Evolutionary conservation across 495 filamentous ascomycete genomes (phyloP).

Genomic region (Aspergillus incahuasiensis): DNA sequence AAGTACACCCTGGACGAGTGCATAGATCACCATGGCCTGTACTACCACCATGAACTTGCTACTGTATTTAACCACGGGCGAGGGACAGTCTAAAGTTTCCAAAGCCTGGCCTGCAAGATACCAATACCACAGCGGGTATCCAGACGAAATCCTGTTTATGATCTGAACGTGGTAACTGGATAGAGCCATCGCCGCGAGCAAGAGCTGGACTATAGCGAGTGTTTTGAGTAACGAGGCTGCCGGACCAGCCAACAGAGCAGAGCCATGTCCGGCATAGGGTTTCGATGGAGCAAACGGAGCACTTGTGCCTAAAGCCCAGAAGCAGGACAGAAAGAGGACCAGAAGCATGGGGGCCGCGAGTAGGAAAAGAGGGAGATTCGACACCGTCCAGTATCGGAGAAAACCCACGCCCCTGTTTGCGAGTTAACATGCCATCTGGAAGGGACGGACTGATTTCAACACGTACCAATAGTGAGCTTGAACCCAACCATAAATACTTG

Average conservation of each 20-base stretch:
- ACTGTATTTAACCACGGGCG: constrained; percentile 16
- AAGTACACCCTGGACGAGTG: constrained; percentile 70
- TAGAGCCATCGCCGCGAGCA: constrained; percentile 63
- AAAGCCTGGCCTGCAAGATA: constrained; percentile 53
- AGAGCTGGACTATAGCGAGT: constrained; percentile 62
- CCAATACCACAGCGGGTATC: constrained; percentile 87
- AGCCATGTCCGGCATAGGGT: no score
- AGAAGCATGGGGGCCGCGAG: constrained; percentile 73
- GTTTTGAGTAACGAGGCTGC: constrained; percentile 46
- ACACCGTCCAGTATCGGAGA: constrained; percentile 82
- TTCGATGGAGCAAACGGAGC: constrained; percentile 18
- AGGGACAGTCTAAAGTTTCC: constrained; percentile 9
- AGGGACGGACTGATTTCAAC: background rate
- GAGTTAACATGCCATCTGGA: constrained; percentile 14
- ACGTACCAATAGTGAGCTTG: constrained; percentile 84
- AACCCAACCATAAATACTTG: constrained; percentile 89
- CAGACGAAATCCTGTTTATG: constrained; percentile 81
- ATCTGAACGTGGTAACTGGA: constrained; percentile 90
- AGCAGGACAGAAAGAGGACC: constrained; percentile 59
- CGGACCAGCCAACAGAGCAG: constrained; percentile 27
- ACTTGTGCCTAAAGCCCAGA: constrained; percentile 40
- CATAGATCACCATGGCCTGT: constrained; percentile 75
- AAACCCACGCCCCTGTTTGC: constrained; percentile 72
- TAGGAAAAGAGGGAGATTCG: constrained; percentile 84
- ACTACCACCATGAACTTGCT: constrained; percentile 35